Base-by-base conservation (phyloP, 2,329 filamentous ascomycete species). In the Erysiphe pulchra region DNA sequence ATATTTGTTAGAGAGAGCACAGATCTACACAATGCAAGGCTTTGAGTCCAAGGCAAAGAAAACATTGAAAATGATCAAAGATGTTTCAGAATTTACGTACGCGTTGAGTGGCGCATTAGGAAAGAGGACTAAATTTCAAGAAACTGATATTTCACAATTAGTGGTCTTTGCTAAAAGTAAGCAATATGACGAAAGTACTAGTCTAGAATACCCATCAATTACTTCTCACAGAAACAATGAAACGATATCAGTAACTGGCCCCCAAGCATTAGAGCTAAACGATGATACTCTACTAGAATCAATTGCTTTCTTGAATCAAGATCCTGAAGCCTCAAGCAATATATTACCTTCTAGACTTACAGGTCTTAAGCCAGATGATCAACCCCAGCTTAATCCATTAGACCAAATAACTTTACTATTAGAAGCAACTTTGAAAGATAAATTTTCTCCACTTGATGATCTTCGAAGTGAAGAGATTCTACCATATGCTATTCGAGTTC, bases 391-490 rank as follows among this genome's bases (percentile, higher is more conserved):
- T 0, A 68, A 76, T 4, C 75, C 87, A 2, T 65, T 94, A 8
- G 90, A 98, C 58, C 86, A 92, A 20, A 82, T 92, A 45, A 87
- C 92, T 24, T 68, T 98, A 9, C 71, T 98, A 0, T 85, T 85
- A 0, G 87, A 92, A 45, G 75, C 75, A 0, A 92, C 85, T 0
- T 75, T 95, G 48, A 92, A 81, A 49, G 93, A 95, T 56, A 85
- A 82, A 0, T 80, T 77, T 50, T 79, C 85, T 0, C 85, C 90
- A 0, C 68, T 75, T 1, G 80, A 95, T 57, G 78, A 81, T 0
- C 66, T 98, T 0, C 95, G 86, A 0, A 71, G 85, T n/a, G 86
- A 95, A 61, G 84, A 95, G 58, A 87, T 92, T 4, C 62, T 92
- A 1, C 90, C 90, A 0, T 98, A 87, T 57, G 90, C 90, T 0